Percentiles rank a stretch among this genome's conserved stretches.
Conservation (phyloP, 768 basidiomycete genomes). For the Kwoniella botswanensis region DNA sequence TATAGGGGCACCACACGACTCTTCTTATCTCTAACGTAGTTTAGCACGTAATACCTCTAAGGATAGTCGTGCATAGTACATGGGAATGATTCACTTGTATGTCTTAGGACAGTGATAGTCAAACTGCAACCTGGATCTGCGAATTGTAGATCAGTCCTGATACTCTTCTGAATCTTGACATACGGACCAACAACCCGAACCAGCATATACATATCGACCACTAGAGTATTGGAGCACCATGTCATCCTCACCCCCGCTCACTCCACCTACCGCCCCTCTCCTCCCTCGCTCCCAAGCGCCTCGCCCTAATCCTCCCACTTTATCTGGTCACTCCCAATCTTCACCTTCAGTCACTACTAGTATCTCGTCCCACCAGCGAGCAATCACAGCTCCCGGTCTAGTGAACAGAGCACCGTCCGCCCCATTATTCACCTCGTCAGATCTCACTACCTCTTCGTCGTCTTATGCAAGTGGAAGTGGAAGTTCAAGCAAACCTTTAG, state of each 20-base stretch:
- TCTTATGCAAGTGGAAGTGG: neutral
- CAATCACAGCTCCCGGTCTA: neutral
- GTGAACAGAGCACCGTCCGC: conserved; percentile 8
- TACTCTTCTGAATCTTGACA: too few species aligned
- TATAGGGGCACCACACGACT: neutral
- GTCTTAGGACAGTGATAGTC: neutral
- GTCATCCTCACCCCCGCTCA: conserved; percentile 23
- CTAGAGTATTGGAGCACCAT: conserved; percentile 8
- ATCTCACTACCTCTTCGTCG: neutral
- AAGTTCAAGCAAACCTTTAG: conserved; percentile 12
- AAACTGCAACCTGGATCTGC: neutral
- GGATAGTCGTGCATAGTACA: neutral
- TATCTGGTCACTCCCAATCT: conserved; percentile 12
- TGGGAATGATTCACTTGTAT: neutral
- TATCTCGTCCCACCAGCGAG: neutral
- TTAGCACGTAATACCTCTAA: neutral
- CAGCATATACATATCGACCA: neutral
- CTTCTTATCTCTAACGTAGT: neutral
- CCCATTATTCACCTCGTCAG: conserved; percentile 2
- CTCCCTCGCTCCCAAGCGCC: conserved; percentile 27
- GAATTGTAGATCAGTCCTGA: neutral
- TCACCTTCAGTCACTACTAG: conserved; percentile 15
- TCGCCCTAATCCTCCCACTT: conserved; percentile 16
- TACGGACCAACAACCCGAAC: too few species aligned
- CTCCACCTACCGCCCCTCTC: conserved; percentile 15